Evolutionary conservation across 1,139 yeast genomes (phyloP), one percentile per base, ranked within the genome.

Genomic region (Candida anutae): DNA sequence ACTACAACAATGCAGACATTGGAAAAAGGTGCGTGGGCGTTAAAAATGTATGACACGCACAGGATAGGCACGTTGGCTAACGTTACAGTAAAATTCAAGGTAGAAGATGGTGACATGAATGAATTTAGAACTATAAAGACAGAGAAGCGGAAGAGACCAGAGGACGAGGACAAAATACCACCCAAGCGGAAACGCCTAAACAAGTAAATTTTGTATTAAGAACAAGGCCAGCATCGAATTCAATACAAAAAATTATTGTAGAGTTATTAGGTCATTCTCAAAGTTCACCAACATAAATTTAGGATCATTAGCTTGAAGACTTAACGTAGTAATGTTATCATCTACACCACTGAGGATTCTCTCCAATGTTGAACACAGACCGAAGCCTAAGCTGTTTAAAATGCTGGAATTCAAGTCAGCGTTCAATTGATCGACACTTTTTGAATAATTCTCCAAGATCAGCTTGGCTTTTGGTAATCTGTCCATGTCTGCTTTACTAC

Each of bases 1-100:
- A 32, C 31, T 1, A 25, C 34, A 0, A 36, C 39, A 4, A 42
- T 58, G 41, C 35, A 37, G 16, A 20, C 23, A 4, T 38, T 60
- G 22, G 69, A 62, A 33, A 44, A 40, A 22, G 67, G 68, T 3
- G 65, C 53, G 1, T 62, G 68, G 66, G 45, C 65, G 1, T 42
- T 62, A 33, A 58, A 60, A 36, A 43, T 39, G 37, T 55, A 46
- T 29, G 54, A 50, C 13, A 26, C 50, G 10, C 35, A 55, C 32
- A 37, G 43, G 21, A 35, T 46, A 13, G 55, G 46, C 23, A 46
- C 38, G 19, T 43, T 60, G 27, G 40, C 45, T 3, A 54, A 54
- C 29, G 28, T 59, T 5, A 43, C 47, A 27, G 28, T 42, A 5
- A 45, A 50, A 1, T 43, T 51, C 25, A 44, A 41, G 2, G 30